These are phyloP conservation scores for Beauveria asiatica DNA, from an alignment of 2,329 filamentous ascomycete species.

Conservation along the genomic window DNA sequence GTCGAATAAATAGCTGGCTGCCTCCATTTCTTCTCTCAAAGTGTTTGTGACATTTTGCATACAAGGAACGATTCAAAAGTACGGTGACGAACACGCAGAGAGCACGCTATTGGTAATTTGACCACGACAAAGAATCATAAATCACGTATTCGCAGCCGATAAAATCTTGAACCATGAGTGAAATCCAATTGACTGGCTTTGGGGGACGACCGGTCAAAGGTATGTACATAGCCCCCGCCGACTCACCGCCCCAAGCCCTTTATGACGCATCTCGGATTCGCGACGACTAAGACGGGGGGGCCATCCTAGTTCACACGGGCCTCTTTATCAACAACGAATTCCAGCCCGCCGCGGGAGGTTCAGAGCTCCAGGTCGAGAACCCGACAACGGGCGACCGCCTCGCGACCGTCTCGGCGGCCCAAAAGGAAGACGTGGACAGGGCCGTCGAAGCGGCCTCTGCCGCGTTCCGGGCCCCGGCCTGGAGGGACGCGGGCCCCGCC, in stretches of 20 bases:
- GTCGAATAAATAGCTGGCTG: background rate
- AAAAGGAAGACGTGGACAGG: slow-evolving; percentile 11
- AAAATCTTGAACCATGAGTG: background rate
- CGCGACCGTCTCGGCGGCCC: slow-evolving; percentile 14
- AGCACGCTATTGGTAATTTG: no score
- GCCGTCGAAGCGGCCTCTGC: slow-evolving; percentile 12
- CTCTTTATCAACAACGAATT: slow-evolving; percentile 14
- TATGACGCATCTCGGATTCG: background rate
- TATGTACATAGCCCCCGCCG: background rate
- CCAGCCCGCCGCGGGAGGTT: slow-evolving; percentile 9
- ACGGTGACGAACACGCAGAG: background rate
- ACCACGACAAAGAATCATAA: background rate
- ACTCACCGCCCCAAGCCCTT: background rate
- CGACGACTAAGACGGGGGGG: background rate
- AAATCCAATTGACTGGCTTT: background rate
- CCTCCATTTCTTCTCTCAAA: background rate
- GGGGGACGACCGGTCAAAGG: background rate
- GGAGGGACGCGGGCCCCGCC: slow-evolving; percentile 7
- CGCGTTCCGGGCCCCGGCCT: slow-evolving; percentile 11
- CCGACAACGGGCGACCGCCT: slow-evolving; percentile 18
- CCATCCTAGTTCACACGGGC: background rate
- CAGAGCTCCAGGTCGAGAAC: slow-evolving; percentile 11
- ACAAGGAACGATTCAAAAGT: background rate
- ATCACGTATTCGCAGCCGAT: background rate
- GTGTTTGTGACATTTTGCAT: background rate